Evolutionary conservation across 164 flowering plant species (phyloP).

Genomic region (Nymphaea colorata): DNA sequence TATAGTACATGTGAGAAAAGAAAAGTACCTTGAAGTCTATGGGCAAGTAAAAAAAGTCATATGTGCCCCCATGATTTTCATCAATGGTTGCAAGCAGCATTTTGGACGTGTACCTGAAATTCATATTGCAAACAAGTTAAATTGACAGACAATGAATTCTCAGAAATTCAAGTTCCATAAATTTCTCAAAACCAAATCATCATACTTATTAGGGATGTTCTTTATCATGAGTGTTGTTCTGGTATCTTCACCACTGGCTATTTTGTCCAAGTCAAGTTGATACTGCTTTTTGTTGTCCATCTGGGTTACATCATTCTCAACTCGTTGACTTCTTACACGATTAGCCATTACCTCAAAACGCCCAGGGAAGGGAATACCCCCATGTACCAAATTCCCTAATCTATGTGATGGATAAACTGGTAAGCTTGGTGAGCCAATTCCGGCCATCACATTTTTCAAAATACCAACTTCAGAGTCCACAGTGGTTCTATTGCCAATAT

Average conservation of each 20-base stretch:
- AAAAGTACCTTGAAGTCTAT: constrained; percentile 84
- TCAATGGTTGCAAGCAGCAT: constrained; percentile 89
- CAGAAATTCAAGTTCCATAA: not conserved
- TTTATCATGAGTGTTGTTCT: constrained; percentile 93
- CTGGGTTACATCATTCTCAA: constrained; percentile 47
- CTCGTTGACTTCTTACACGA: constrained; percentile 49
- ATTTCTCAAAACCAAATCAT: not conserved
- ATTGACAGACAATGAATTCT: not conserved
- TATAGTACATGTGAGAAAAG: not conserved
- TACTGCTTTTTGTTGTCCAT: constrained; percentile 68
- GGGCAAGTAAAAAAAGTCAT: constrained; percentile 90
- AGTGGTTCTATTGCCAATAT: constrained; percentile 36
- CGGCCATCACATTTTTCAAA: constrained; percentile 26
- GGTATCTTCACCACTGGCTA: constrained; percentile 63
- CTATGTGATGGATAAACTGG: constrained; percentile 57
- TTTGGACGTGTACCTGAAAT: constrained; percentile 66
- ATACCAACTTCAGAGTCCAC: constrained; percentile 35
- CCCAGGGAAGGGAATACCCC: constrained; percentile 23
- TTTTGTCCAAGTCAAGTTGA: constrained; percentile 89
- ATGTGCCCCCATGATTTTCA: constrained; percentile 69
- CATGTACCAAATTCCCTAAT: constrained; percentile 44
- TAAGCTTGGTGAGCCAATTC: constrained; percentile 50
- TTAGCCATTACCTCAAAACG: constrained; percentile 34
- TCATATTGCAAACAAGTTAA: constrained; percentile 4
- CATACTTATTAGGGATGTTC: constrained; percentile 95